A percentile compares a stretch with the other conserved stretches of the same genome.
phyloP scores from a whole-genome alignment of 2,329 filamentous ascomycete genomes.

The Neurospora sp. region DNA sequence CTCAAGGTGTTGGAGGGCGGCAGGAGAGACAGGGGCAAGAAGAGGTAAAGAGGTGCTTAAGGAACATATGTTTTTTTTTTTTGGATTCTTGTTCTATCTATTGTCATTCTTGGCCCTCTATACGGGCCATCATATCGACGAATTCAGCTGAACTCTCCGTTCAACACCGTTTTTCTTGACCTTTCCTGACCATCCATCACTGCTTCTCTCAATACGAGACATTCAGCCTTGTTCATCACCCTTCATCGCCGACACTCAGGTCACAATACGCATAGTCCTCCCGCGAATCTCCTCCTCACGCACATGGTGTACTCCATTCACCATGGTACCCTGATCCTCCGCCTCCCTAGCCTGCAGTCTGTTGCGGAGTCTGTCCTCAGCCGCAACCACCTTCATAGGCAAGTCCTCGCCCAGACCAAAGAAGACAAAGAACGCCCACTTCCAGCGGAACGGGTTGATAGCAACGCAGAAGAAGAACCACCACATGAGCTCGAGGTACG shows the following conservation, averaged over 20 bases:
- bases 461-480: slow-evolving; percentile 75
- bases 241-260: not conserved
- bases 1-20: slow-evolving; percentile 45
- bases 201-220: not conserved
- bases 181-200: not conserved
- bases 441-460: slow-evolving; percentile 82
- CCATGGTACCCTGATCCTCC: slow-evolving; percentile 22
- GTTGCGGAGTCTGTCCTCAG: slow-evolving; percentile 53
- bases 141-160: not conserved
- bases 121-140: not conserved
- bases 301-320: slow-evolving; percentile 11
- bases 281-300: slow-evolving; percentile 16
- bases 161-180: not conserved
- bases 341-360: slow-evolving; percentile 23
- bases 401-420: slow-evolving; percentile 61
- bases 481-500: slow-evolving; percentile 73
- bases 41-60: slow-evolving; percentile 20
- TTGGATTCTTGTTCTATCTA: not conserved
- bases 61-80: not conserved
- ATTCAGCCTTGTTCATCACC: no score
- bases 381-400: slow-evolving; percentile 55
- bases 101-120: not conserved
- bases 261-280: not conserved
- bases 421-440: slow-evolving; percentile 79
- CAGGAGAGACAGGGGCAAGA: slow-evolving; percentile 34